Evolutionary conservation across 768 basidiomycete species (phyloP).

Genomic region (Holtermanniella nyarrowii): DNA sequence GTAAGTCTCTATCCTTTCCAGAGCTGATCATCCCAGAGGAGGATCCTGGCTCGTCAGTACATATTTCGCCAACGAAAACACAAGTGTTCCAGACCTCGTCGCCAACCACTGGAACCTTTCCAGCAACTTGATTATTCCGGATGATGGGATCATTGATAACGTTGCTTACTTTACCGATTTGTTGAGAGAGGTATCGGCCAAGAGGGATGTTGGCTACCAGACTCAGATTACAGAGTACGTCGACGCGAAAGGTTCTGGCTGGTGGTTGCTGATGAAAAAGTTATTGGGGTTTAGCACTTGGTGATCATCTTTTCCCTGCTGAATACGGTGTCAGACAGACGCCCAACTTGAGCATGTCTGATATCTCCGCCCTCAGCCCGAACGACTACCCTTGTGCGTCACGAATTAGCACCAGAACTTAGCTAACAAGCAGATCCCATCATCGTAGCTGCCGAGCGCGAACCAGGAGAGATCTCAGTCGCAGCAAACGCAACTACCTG

Average conservation of each 20-base stretch:
- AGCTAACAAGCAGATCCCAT: conserved; percentile 33
- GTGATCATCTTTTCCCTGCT: conserved; percentile 34
- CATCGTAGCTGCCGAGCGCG: conserved; percentile 39
- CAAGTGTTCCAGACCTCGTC: conserved; percentile 27
- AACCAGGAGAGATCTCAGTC: conserved; percentile 32
- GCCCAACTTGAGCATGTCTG: conserved; percentile 36
- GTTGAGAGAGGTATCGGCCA: conserved; percentile 29
- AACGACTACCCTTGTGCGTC: background rate
- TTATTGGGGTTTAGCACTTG: conserved; percentile 39
- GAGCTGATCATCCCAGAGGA: conserved; percentile 45
- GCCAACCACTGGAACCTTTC: conserved; percentile 36
- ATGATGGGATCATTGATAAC: conserved; percentile 31
- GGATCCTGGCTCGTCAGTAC: conserved; percentile 44
- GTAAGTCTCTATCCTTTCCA: conserved; percentile 60
- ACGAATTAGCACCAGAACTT: conserved; percentile 14
- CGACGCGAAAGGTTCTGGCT: background rate
- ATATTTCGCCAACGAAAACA: conserved; percentile 41
- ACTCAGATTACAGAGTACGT: conserved; percentile 30
- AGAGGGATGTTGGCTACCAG: conserved; percentile 27
- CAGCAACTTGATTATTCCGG: conserved; percentile 37
- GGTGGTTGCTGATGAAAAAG: conserved; percentile 3
- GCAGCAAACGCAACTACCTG: conserved; percentile 38
- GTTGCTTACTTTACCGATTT: conserved; percentile 36
- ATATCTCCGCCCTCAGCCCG: conserved; percentile 16
- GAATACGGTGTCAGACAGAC: conserved; percentile 29